Conservation (phyloP, 805 yeast genomes). For the Danielia oregonensis region DNA sequence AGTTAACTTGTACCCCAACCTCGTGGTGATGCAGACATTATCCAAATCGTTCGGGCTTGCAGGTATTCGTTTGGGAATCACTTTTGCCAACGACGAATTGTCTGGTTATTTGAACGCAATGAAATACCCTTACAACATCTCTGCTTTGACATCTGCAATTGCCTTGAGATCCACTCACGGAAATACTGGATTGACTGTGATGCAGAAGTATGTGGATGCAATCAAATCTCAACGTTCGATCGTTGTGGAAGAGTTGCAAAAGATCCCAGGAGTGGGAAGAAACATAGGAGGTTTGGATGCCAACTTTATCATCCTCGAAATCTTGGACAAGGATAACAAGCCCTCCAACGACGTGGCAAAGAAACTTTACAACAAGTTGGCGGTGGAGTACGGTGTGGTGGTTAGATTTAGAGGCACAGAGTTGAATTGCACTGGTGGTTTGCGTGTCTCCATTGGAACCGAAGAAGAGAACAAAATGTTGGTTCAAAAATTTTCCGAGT, state of each 20-base stretch:
- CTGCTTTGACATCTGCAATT: constrained; percentile 70
- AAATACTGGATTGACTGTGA: constrained; percentile 47
- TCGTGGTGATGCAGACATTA: constrained; percentile 86
- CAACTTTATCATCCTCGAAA: constrained; percentile 75
- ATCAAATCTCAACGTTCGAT: constrained; percentile 54
- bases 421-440: constrained; percentile 81
- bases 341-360: constrained; percentile 71
- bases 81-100: constrained; percentile 60
- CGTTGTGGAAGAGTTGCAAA: constrained; percentile 51
- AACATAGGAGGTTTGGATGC: constrained; percentile 83
- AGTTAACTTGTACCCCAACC: constrained; percentile 76
- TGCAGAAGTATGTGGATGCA: constrained; percentile 51
- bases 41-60: constrained; percentile 97
- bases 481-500: constrained; percentile 43
- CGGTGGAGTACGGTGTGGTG: constrained; percentile 71
- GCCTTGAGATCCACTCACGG: constrained; percentile 69
- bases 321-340: constrained; percentile 55
- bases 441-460: constrained; percentile 88
- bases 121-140: constrained; percentile 95
- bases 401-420: constrained; percentile 91
- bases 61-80: constrained; percentile 85
- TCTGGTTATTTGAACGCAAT: constrained; percentile 74
- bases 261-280: constrained; percentile 62
- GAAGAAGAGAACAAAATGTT: constrained; percentile 62
- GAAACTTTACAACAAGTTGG: constrained; percentile 63